Conservation (phyloP, 169 alveolate genomes). For the Miamiensis avidus region DNA sequence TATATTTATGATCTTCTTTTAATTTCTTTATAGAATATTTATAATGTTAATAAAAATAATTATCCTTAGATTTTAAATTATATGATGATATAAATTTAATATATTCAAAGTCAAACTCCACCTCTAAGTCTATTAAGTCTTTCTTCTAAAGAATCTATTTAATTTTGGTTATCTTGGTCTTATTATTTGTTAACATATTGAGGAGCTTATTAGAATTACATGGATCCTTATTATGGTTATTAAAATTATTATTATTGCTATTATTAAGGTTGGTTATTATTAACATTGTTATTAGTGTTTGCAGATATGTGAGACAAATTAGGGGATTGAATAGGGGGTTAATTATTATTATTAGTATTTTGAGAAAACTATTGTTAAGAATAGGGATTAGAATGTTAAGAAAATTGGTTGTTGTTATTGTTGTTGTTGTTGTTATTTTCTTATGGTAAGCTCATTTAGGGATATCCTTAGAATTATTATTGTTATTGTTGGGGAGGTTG, state of each 20-base stretch:
- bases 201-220: not conserved
- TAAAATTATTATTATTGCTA: not conserved
- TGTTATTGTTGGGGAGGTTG: not conserved
- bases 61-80: no score
- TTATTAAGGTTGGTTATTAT: no score
- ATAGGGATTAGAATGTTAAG: no score
- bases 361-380: not conserved
- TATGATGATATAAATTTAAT: no score
- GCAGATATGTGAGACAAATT: not conserved
- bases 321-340: not conserved
- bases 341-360: not conserved
- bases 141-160: not conserved
- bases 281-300: not conserved
- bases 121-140: not conserved
- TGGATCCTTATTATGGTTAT: no score
- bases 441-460: not conserved
- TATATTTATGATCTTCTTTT: no score
- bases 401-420: not conserved
- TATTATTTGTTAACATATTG: no score
- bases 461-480: no score
- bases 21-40: no score
- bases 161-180: not conserved
- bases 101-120: not conserved
- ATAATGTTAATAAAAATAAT: no score
- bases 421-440: not conserved